Evolutionary conservation across 192 early-diverging fungal species (phyloP).

Genomic region (Podila minutissima): DNA sequence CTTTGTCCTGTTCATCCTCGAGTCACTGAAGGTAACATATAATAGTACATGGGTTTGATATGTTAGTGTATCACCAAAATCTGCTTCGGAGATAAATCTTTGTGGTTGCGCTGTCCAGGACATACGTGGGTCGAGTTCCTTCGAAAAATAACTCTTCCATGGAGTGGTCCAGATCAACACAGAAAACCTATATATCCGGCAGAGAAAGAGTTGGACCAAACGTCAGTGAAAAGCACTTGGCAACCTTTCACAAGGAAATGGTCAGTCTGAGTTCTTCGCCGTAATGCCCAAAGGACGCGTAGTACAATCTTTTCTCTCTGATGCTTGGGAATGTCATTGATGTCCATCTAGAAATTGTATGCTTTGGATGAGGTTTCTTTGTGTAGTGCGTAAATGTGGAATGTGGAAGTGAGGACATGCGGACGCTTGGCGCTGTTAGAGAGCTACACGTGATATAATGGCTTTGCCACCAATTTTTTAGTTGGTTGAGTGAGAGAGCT

Average conservation of each 20-base stretch:
- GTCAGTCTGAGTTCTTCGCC: neutral
- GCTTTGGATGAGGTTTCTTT: neutral
- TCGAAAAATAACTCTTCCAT: constrained; percentile 43
- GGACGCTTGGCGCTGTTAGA: too few relatives aligned
- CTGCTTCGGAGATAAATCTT: neutral
- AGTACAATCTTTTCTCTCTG: constrained; percentile 38
- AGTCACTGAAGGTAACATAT: constrained; percentile 5
- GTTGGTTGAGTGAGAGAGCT: neutral
- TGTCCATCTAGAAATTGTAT: neutral
- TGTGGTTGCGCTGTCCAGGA: neutral
- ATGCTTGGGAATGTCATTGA: neutral
- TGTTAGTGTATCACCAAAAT: neutral
- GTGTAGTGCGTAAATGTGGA: neutral
- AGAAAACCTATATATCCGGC: constrained; percentile 18
- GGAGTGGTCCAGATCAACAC: constrained; percentile 32
- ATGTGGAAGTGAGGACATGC: neutral
- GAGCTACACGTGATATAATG: too few relatives aligned
- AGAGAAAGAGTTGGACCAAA: neutral
- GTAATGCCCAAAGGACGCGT: neutral
- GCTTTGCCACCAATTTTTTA: too few relatives aligned
- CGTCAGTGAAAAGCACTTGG: neutral
- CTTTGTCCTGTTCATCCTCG: constrained; percentile 44
- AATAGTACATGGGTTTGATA: neutral
- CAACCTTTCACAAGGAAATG: neutral
- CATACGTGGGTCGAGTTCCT: constrained; percentile 3